These are phyloP conservation scores for Paraphysoderma sedebokerense DNA, from an alignment of 371 early-diverging fungal genomes.

Conservation along the genomic window DNA sequence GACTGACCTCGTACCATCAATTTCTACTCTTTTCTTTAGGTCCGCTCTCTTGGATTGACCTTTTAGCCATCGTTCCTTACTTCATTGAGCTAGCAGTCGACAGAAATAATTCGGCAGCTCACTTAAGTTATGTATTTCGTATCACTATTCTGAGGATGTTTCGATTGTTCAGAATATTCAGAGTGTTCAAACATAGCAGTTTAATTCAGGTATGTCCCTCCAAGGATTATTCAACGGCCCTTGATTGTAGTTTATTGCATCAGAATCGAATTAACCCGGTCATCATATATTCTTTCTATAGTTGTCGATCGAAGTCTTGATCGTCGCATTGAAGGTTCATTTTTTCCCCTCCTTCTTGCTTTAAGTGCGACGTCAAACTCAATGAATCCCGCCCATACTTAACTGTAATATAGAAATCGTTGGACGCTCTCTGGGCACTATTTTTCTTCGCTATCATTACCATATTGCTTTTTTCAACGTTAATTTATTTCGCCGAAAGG, in stretches of 20 bases:
- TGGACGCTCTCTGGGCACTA: conserved; percentile 58
- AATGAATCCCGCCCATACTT: no score
- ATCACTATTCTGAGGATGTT: conserved; percentile 66
- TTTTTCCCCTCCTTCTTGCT: no score
- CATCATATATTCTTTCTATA: no score
- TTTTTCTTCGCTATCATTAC: conserved; percentile 59
- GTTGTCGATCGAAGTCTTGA: conserved; percentile 68
- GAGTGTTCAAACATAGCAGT: conserved; percentile 63
- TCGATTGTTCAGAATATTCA: conserved; percentile 59
- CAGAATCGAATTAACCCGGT: no score
- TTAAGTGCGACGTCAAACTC: no score
- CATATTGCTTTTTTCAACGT: conserved; percentile 50
- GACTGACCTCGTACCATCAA: no score
- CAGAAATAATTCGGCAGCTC: conserved; percentile 5
- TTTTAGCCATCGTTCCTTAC: conserved; percentile 63
- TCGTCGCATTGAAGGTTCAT: conserved; percentile 60
- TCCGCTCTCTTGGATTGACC: conserved; percentile 55
- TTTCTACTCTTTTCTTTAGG: no score
- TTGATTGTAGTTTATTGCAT: no score
- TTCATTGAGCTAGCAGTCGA: conserved; percentile 51
- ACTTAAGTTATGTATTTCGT: conserved; percentile 48
- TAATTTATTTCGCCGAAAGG: conserved; percentile 72
- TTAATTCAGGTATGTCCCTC: no score
- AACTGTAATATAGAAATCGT: no score
- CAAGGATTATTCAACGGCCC: no score